Evolutionary conservation across 2,329 filamentous ascomycete species (phyloP), one percentile per base, ranked within the genome.

Genomic region (Claviceps spartinae): DNA sequence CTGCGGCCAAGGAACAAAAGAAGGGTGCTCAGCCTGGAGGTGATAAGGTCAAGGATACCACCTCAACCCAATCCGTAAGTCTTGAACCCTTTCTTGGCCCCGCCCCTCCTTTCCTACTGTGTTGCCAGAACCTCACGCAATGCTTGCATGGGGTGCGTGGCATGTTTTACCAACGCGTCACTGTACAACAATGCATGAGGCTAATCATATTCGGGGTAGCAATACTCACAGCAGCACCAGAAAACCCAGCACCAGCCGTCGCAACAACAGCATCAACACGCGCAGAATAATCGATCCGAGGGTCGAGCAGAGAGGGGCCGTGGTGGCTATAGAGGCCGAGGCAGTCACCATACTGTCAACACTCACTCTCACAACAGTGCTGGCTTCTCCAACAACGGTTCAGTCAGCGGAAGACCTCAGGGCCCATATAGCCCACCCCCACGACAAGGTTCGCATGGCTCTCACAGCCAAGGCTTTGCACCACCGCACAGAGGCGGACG

Each of bases 321-420:
- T 38, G 72, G 72, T 20, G 67, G 68, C 24, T 75, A 65, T 54
- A 70, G 74, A 40, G 67, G 68, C 46, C 73, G 74, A 47, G 74
- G 72, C 40, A 67, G 66, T 18, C 72, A 75, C 54, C 68, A 69
- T 53, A 59, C 60, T 40, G 58, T 58, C 54, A 67, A 62, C 59
- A 59, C 61, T 16, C 68, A 69, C 56, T 56, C 57, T 51, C 71
- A 62, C 47, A 60, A 58, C 20, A 54, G 55, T 13, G 49, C 60
- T 38, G 61, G 59, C 8, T 70, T 67, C 56, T 61, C 61, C 38
- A 57, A 63, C 37, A 69, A 69, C 49, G 68, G 67, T 20, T 63
- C 67, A 30, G 47, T 62, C 41, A 52, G 62, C 18, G 61, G 64
- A 50, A 56, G 69, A 57, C 56, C 63, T 53, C 68, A 68, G 41